Evolutionary conservation across 768 basidiomycete genomes (phyloP), one percentile per base, ranked within the genome.

Genomic region (Suillus brevipes): DNA sequence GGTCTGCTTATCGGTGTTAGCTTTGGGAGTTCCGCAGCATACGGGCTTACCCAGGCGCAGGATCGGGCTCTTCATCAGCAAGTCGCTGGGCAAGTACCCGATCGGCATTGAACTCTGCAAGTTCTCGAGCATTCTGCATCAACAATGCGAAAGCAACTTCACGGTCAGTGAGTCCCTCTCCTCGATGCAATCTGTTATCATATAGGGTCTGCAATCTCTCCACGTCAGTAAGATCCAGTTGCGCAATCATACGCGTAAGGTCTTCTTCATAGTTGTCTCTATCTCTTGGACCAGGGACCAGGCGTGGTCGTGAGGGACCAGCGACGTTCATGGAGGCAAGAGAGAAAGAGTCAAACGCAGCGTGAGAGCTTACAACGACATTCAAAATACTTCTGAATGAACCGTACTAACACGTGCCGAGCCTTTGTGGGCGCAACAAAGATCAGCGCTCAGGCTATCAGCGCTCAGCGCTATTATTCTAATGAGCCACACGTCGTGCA

Each of bases 181-280:
- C 69, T 18, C 16, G 18, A 37, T 37, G 56, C 10, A 43, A 5
- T 56, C 65, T 65, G 31, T 7, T 58, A 2, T 57, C 38, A 37
- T 68, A 71, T 25, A 60, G 52, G 3, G 64, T 55, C 31, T 70
- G 61, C 0, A 72, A 63, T 25, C 68, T 69, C 36, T 75, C 67
- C 14, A 73, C 52, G 10, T 69, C 75, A 18, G 65, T 52, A 23
- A 64, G 49, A 12, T 42, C 65, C 42, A 75, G 69, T 16, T 74
- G 62, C 23, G 14, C 12, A n/a, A 77, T 13, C 38, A 75, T 67
- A 3, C 43, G 65, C 5, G 64, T 18, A 37, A 77, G 42, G 63
- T 77, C 75, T 0, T 67, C 66, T 38, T 75, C 75, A 25, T 75
- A 72, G 47, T 68, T 61, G 60, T 68, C 74, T 69, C 64, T 67